Evolutionary conservation across 148 eudicot species (phyloP).

Genomic region (Selenicereus undatus): DNA sequence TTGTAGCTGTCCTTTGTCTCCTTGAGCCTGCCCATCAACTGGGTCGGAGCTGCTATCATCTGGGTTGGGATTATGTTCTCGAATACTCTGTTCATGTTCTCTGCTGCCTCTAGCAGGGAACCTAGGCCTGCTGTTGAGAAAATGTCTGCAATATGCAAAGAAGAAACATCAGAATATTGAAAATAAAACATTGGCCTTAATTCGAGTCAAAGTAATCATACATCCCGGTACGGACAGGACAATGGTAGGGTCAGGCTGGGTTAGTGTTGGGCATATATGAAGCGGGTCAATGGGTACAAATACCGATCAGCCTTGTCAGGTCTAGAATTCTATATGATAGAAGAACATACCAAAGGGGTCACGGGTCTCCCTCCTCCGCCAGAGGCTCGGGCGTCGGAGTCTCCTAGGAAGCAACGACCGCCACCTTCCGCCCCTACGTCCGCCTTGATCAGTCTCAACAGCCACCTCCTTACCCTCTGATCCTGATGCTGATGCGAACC

Average conservation of each 20-base stretch:
- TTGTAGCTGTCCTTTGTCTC: conserved; percentile 55
- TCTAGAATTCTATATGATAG: background rate
- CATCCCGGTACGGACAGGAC: too few species aligned
- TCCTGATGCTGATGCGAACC: conserved; percentile 26
- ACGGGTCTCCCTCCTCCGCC: conserved; percentile 28
- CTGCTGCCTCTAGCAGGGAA: conserved; percentile 53
- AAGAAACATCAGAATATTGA: background rate
- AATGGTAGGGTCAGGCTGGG: background rate
- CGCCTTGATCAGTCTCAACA: conserved; percentile 22
- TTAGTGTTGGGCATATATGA: background rate
- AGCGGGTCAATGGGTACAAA: too few species aligned
- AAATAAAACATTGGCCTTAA: too few species aligned
- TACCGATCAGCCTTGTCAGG: too few species aligned
- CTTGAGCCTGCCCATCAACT: conserved; percentile 37
- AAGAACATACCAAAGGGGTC: background rate
- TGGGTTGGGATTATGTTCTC: conserved; percentile 33
- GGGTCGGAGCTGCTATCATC: conserved; percentile 26
- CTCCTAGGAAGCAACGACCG: conserved; percentile 41
- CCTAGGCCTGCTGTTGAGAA: conserved; percentile 33
- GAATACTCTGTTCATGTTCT: conserved; percentile 52
- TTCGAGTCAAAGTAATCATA: too few species aligned
- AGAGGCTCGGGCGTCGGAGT: conserved; percentile 34
- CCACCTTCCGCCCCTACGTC: conserved; percentile 26
- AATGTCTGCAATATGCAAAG: conserved; percentile 16
- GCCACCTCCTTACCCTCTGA: conserved; percentile 37